Evolutionary conservation across 768 basidiomycete species (phyloP).

Genomic region (Dacryopinax primogenitus): DNA sequence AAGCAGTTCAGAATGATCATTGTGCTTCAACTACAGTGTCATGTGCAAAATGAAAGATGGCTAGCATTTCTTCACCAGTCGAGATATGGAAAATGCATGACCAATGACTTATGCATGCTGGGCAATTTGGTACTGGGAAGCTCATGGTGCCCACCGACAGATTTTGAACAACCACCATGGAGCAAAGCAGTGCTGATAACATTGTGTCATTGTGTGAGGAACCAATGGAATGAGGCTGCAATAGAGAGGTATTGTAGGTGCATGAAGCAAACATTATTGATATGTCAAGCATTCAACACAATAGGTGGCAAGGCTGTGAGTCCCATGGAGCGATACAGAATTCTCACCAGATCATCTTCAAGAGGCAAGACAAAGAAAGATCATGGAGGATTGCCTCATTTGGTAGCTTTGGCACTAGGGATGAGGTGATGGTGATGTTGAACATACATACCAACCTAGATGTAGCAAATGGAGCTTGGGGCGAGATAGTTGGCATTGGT

Average conservation of each 20-base stretch:
- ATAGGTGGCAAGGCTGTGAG: conserved; percentile 11
- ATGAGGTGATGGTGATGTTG: conserved; percentile 30
- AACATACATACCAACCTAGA: conserved; percentile 32
- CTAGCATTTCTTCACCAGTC: conserved; percentile 23
- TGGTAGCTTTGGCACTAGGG: conserved; percentile 26
- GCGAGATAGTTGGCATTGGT: conserved; percentile 26
- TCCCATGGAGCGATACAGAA: conserved; percentile 10
- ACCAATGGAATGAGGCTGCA: conserved; percentile 30
- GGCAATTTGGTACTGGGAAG: conserved; percentile 20
- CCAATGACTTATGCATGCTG: conserved; percentile 25
- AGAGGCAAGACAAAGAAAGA: conserved; percentile 11
- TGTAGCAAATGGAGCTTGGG: conserved; percentile 33
- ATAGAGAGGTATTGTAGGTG: conserved; percentile 21
- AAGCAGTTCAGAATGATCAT: conserved; percentile 29
- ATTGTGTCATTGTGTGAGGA: conserved; percentile 27
- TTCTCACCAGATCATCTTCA: conserved; percentile 1
- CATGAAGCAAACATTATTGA: conserved; percentile 21
- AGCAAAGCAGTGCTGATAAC: conserved; percentile 28
- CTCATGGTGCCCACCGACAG: conserved; percentile 1
- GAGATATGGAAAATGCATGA: conserved; percentile 21
- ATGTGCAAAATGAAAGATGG: conserved; percentile 27
- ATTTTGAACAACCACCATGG: conserved; percentile 27
- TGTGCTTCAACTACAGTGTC: conserved; percentile 29
- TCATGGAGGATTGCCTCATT: conserved; percentile 16
- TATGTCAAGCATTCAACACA: conserved; percentile 26